Evolutionary conservation across 2,329 filamentous ascomycete genomes (phyloP).

Genomic region (Fusarium lyarnte): DNA sequence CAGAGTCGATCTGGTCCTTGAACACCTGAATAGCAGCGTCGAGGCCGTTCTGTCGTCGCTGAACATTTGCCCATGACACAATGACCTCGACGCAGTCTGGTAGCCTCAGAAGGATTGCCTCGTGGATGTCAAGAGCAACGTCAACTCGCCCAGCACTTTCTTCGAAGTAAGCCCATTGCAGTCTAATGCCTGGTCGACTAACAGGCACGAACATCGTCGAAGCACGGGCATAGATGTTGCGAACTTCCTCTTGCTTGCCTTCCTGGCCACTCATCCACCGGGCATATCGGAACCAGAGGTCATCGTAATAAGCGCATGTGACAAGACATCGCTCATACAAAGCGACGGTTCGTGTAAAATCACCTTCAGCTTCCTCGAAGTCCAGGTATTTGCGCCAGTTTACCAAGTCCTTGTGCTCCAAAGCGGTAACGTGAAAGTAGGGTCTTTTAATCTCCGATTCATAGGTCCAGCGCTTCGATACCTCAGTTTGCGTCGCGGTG

Average conservation of each 20-base stretch:
- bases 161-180: constrained; percentile 95
- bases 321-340: constrained; percentile 95
- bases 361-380: constrained; percentile 88
- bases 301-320: constrained; percentile 93
- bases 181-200: constrained; percentile 80
- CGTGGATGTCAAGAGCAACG: constrained; percentile 85
- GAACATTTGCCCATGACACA: constrained; percentile 85
- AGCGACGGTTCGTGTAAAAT: constrained; percentile 78
- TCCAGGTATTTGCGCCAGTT: constrained; percentile 98
- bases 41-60: constrained; percentile 83
- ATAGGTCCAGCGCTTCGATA: constrained; percentile 92
- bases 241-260: constrained; percentile 86
- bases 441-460: constrained; percentile 95
- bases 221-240: constrained; percentile 91
- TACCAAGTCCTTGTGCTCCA: constrained; percentile 82
- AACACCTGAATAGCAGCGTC: constrained; percentile 87
- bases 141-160: constrained; percentile 82
- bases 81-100: constrained; percentile 90
- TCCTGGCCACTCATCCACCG: constrained; percentile 89
- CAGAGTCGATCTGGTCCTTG: constrained; percentile 80
- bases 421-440: constrained; percentile 95
- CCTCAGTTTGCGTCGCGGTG: constrained; percentile 83
- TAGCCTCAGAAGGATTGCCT: constrained; percentile 77
- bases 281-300: constrained; percentile 98
- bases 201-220: constrained; percentile 88